Evolutionary conservation across 1,139 yeast species (phyloP), one percentile per base, ranked within the genome.

Genomic region (Blastobotrys serpentis): DNA sequence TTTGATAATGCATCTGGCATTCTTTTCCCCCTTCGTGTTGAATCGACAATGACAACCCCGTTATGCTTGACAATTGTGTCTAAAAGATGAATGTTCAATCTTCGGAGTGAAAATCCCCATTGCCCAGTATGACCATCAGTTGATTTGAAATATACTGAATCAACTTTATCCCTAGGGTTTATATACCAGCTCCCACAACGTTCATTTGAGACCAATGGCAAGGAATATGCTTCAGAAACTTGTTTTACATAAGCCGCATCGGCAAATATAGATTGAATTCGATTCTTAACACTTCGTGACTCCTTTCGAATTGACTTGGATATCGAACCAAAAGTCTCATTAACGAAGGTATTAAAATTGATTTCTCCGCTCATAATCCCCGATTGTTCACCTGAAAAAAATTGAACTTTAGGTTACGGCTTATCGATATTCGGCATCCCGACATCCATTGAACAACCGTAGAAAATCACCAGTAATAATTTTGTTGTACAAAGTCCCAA

Each of bases 121-220:
- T 86, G 82, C 51, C 77, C 77, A 0, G 80, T 81, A 60, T 89
- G 96, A 0, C 97, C 96, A 65, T 89, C 96, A 0, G 96, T 89
- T 16, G 95, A 85, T 60, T 89, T 89, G 70, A 89, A 89, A 61
- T 88, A 88, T 13, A 82, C 78, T 0, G 85, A 72, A 1, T 75
- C 79, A 0, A 52, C 44, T 26, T 66, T 69, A 0, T 58, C 51
- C 0, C 52, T 48, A 0, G 82, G 78, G 0, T 77, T 72, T 7
- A 84, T 78, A 58, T 89, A 89, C 97, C 97, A 89, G 11, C 80
- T 64, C 0, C 97, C 97, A 65, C 96, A 88, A 48, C 97, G 70
- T 63, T 86, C 94, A 63, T 89, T 89, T 2, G 95, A 86, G 1
- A 69, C 63, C 8, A 68, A 48, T 2, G 74, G 73, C 7, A 63